Percentiles rank a stretch among this genome's conserved stretches.
Evolutionary conservation across 2,329 filamentous ascomycete genomes (phyloP).

Genomic region (Teratosphaeria pseudoeucalypti): DNA sequence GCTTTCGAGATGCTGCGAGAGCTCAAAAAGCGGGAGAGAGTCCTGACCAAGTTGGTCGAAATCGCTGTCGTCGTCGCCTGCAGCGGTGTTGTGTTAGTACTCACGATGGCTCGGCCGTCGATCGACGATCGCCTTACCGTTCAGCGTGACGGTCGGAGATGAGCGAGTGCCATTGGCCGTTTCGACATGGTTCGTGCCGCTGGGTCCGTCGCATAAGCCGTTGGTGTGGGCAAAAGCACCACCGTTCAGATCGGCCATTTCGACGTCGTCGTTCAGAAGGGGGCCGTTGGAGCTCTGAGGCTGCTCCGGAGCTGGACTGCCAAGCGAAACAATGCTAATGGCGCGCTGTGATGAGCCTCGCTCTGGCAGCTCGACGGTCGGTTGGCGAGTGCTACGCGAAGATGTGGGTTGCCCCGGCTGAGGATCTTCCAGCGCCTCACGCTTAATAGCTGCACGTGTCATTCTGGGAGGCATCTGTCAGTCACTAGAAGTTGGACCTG

Average conservation of each 20-base stretch:
- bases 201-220: not conserved
- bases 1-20: conserved; percentile 57
- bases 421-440: not conserved
- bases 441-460: not conserved
- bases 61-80: not conserved
- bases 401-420: not conserved
- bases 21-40: conserved; percentile 55
- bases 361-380: not conserved
- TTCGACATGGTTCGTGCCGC: not conserved
- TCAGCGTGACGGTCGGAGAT: not conserved
- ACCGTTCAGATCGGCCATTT: conserved; percentile 1
- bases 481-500: not conserved
- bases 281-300: not conserved
- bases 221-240: not conserved
- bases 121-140: not conserved
- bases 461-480: conserved; percentile 2
- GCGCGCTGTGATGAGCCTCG: not conserved
- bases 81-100: not conserved
- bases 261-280: not conserved
- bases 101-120: not conserved
- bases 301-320: not conserved
- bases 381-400: not conserved
- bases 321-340: not conserved
- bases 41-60: conserved; percentile 32
- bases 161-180: not conserved